Percentiles rank a stretch among this genome's conserved stretches.
Conservation (phyloP, 139 green algal genomes). For the Chlorella sp. region DNA sequence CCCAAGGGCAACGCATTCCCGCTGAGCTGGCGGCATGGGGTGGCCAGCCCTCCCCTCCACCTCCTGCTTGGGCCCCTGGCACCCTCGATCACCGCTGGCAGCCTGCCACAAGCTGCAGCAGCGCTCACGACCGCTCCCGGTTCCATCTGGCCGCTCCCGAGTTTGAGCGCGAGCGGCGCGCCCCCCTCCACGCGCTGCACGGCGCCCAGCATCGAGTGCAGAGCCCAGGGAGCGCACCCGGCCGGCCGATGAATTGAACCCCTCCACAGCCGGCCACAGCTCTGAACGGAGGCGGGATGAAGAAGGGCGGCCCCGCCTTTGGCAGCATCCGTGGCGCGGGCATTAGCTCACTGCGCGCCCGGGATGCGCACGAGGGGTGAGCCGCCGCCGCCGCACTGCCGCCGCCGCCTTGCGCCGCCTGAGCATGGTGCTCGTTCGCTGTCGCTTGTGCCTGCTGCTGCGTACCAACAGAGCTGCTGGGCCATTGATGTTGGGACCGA, state of each 20-base stretch:
- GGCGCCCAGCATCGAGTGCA: too few species aligned
- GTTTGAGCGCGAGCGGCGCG: not conserved
- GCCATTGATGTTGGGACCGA: too few species aligned
- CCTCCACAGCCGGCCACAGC: too few species aligned
- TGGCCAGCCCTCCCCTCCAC: too few species aligned
- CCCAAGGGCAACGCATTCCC: too few species aligned
- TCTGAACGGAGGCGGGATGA: not conserved
- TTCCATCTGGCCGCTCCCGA: not conserved
- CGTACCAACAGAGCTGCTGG: too few species aligned
- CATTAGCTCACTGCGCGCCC: slow-evolving; percentile 37
- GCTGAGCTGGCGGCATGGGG: not conserved
- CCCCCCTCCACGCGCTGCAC: not conserved
- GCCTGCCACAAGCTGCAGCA: not conserved
- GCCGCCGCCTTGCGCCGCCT: not conserved
- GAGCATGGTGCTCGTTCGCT: too few species aligned
- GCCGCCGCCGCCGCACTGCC: not conserved
- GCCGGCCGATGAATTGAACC: too few species aligned
- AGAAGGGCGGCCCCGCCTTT: not conserved
- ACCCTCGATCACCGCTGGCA: not conserved
- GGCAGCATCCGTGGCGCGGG: slow-evolving; percentile 31
- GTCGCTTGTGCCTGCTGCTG: too few species aligned
- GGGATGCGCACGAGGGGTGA: slow-evolving; percentile 41
- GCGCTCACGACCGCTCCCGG: not conserved
- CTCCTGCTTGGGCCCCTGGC: not conserved
- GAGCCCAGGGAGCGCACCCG: too few species aligned